Conservation (phyloP, 108 stramenopile genomes). For the Schizochytrium sp. region DNA sequence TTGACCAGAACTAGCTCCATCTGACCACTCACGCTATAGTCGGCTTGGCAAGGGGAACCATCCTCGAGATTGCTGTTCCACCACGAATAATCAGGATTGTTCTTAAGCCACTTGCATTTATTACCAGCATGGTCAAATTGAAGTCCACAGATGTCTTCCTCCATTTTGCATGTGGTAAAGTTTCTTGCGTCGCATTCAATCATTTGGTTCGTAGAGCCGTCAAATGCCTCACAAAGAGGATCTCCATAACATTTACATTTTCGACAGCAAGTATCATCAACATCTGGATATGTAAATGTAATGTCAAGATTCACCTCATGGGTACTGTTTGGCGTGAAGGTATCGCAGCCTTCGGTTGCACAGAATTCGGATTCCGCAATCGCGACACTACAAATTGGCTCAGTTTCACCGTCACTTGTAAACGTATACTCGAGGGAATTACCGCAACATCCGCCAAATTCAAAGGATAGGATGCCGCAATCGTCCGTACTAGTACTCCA, state of each 20-base stretch:
- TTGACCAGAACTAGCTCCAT: background rate
- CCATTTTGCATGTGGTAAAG: background rate
- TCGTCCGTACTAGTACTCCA: too few species aligned
- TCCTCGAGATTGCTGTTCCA: slow-evolving; percentile 35
- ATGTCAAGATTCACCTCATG: background rate
- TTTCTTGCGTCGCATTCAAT: slow-evolving; percentile 28
- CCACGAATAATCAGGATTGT: background rate
- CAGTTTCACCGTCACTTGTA: background rate
- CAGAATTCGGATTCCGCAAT: background rate
- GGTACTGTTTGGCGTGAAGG: background rate
- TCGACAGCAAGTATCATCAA: slow-evolving; percentile 21
- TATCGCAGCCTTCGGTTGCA: background rate
- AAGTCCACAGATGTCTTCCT: background rate
- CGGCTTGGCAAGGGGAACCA: slow-evolving; percentile 48
- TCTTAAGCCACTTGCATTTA: slow-evolving; percentile 42
- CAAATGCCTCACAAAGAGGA: slow-evolving; percentile 31
- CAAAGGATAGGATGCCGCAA: background rate
- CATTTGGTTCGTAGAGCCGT: slow-evolving; percentile 7
- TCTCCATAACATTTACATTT: slow-evolving; percentile 41
- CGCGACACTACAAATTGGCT: background rate
- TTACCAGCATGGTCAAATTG: slow-evolving; percentile 55
- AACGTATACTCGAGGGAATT: background rate
- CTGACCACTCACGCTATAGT: slow-evolving; percentile 9
- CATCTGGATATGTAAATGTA: background rate
- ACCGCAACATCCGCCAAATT: background rate